Percentiles rank a stretch among this genome's conserved stretches.
Evolutionary conservation across 2,329 filamentous ascomycete species (phyloP).

Genomic region (Scortechinia acanthostroma): DNA sequence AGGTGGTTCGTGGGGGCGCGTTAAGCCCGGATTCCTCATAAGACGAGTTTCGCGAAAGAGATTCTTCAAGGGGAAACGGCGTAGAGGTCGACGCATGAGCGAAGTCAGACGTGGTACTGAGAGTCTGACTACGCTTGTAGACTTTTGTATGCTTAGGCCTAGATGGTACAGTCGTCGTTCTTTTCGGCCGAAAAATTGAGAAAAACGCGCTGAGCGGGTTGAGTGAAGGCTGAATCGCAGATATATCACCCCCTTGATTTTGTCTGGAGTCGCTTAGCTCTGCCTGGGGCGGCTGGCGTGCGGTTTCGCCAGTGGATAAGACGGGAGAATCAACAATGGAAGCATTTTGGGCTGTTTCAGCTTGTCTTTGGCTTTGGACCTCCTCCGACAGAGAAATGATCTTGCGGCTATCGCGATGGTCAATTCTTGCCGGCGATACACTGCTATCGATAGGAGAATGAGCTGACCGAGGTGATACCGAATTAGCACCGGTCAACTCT

Average conservation of each 20-base stretch:
- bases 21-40: slow-evolving; percentile 36
- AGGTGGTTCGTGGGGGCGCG: slow-evolving; percentile 80
- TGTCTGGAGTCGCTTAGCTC: too few relatives aligned
- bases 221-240: background rate
- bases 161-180: background rate
- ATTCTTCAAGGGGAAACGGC: slow-evolving; percentile 12
- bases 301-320: too few relatives aligned
- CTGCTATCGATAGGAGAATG: too few relatives aligned
- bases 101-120: slow-evolving; percentile 23
- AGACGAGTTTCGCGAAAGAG: slow-evolving; percentile 40
- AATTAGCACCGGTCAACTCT: slow-evolving; percentile 73
- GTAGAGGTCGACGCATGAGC: slow-evolving; percentile 10
- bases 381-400: too few relatives aligned
- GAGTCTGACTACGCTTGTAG: slow-evolving; percentile 2
- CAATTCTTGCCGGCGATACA: too few relatives aligned
- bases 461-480: slow-evolving; percentile 37
- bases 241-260: too few relatives aligned
- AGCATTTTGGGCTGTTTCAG: background rate
- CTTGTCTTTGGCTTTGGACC: too few relatives aligned
- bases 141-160: background rate
- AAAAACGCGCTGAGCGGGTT: background rate
- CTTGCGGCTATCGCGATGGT: too few relatives aligned
- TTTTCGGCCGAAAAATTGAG: background rate
- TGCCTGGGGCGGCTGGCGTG: too few relatives aligned
- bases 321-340: too few relatives aligned